phyloP scores from a whole-genome alignment of 176 grass and related monocot species.

The Zoysia pacifica region DNA sequence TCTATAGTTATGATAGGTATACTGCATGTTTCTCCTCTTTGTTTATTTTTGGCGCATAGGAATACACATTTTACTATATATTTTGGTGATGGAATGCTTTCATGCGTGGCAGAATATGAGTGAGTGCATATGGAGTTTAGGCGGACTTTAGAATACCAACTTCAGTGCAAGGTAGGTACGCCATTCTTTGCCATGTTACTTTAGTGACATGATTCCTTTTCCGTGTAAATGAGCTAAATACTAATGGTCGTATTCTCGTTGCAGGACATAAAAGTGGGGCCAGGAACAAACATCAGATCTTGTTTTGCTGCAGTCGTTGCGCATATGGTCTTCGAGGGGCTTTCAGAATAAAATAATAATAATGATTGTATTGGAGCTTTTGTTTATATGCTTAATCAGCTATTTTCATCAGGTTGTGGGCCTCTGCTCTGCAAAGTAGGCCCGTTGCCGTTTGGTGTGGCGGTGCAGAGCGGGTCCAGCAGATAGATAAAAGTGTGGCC shows the following conservation, averaged over 20 bases:
- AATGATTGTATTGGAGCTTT: background rate
- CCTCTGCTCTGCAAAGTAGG: too few relatives aligned
- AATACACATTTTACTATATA: background rate
- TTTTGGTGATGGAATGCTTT: background rate
- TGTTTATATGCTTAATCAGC: too few relatives aligned
- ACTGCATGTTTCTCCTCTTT: background rate
- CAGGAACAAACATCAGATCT: background rate
- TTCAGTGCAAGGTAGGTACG: background rate
- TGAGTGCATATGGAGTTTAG: background rate
- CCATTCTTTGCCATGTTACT: background rate
- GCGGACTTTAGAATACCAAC: background rate
- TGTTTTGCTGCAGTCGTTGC: too few relatives aligned
- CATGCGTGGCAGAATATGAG: constrained; percentile 1
- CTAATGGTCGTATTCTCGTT: background rate
- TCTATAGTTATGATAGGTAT: background rate
- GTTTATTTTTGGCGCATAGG: background rate
- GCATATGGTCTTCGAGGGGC: background rate
- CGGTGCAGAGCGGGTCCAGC: too few relatives aligned
- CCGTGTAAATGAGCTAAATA: background rate
- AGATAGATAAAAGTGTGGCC: too few relatives aligned
- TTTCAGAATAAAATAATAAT: background rate
- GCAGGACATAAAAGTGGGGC: background rate
- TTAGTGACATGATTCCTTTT: background rate
- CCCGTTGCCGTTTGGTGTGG: too few relatives aligned
- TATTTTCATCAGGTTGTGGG: too few relatives aligned